A percentile compares a stretch with the other conserved stretches of the same genome.
Conservation (phyloP, 106 monocot species). For the Apostasia shenzhenica region DNA sequence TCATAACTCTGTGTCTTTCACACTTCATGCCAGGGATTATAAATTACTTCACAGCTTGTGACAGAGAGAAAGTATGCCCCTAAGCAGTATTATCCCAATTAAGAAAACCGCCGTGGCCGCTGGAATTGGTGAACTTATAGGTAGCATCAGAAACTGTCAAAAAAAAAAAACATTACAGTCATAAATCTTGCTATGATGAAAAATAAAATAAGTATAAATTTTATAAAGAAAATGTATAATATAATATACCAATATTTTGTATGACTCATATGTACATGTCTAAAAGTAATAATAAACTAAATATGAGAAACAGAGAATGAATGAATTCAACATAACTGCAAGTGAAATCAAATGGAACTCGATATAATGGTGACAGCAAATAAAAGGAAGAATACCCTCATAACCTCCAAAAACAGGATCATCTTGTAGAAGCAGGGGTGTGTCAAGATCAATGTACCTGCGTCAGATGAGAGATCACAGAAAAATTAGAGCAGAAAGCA, state of each 20-base stretch:
- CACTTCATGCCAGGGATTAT: too few relatives aligned
- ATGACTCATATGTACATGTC: not conserved
- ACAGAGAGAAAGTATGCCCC: not conserved
- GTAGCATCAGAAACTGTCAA: conserved; percentile 65
- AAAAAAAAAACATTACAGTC: not conserved
- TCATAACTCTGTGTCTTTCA: too few relatives aligned
- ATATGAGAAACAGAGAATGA: not conserved
- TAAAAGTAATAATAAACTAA: not conserved
- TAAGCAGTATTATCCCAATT: conserved; percentile 57
- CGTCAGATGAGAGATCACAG: conserved; percentile 2
- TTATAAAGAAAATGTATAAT: not conserved
- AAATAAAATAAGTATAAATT: not conserved
- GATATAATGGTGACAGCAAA: not conserved
- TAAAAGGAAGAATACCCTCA: conserved; percentile 48
- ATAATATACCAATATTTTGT: not conserved
- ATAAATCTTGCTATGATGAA: not conserved
- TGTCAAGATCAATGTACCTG: conserved; percentile 93
- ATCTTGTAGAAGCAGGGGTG: conserved; percentile 68
- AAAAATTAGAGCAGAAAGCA: not conserved
- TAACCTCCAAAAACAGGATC: conserved; percentile 91
- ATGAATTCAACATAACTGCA: not conserved
- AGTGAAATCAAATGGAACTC: not conserved
- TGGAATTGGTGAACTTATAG: conserved; percentile 74
- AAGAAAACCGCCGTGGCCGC: conserved; percentile 91
- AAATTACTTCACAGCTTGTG: too few relatives aligned